A percentile compares a stretch with the other conserved stretches of the same genome.
Evolutionary conservation across 2,329 filamentous ascomycete species (phyloP).

Genomic region (Botrytis tulipae): DNA sequence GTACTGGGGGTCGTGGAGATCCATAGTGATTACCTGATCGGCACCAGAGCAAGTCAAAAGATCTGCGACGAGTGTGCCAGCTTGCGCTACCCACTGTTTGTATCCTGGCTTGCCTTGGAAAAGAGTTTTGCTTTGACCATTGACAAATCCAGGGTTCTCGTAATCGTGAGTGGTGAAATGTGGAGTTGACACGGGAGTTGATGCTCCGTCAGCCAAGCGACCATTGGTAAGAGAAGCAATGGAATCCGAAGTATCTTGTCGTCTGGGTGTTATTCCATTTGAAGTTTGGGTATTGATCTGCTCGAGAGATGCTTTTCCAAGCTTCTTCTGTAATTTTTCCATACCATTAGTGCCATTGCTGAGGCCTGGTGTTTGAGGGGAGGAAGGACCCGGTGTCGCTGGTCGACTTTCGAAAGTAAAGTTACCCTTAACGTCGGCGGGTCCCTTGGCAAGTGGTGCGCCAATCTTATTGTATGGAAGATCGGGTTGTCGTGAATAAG

Average conservation of each 20-base stretch:
- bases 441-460: constrained; percentile 75
- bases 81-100: constrained; percentile 97
- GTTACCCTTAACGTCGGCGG: constrained; percentile 52
- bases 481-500: constrained; percentile 94
- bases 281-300: constrained; percentile 47
- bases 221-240: constrained; percentile 36
- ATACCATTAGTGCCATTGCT: constrained; percentile 59
- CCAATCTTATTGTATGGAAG: constrained; percentile 95
- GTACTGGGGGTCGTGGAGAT: constrained; percentile 93
- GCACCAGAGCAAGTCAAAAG: constrained; percentile 92
- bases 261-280: constrained; percentile 41
- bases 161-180: constrained; percentile 63
- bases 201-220: constrained; percentile 30
- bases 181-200: constrained; percentile 29
- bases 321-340: constrained; percentile 67
- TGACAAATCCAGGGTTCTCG: constrained; percentile 54
- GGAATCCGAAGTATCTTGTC: constrained; percentile 44
- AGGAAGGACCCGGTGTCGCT: constrained; percentile 74
- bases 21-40: constrained; percentile 97
- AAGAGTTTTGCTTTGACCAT: constrained; percentile 51
- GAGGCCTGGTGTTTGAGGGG: constrained; percentile 60
- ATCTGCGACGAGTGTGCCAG: constrained; percentile 90
- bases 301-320: constrained; percentile 65
- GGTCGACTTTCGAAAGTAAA: constrained; percentile 93
- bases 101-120: constrained; percentile 88